Evolutionary conservation across 2,329 filamentous ascomycete genomes (phyloP), one percentile per base, ranked within the genome.

Genomic region (Rhytidhysteron rufulum): DNA sequence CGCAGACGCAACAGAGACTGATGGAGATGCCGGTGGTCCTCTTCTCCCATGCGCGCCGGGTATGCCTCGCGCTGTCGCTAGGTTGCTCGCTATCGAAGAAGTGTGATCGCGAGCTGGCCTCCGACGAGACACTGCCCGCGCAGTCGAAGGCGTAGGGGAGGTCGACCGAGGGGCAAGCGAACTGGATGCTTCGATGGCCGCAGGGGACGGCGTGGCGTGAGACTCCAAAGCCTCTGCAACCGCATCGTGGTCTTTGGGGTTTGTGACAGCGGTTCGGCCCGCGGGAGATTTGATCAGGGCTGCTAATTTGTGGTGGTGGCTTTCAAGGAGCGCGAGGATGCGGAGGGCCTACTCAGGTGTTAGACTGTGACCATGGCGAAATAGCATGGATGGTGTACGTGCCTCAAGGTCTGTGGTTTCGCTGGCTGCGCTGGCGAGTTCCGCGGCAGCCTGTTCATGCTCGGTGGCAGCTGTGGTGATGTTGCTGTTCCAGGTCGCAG

Each of bases 31-130:
- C 2, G 85, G 83, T 45, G 84, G 82, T 18, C 81, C 77, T 45
- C 83, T 75, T 43, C 67, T 68, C 38, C 68, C 67, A 25, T 70
- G 68, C 3, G 71, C 63, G 2, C 58, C 60, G 11, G 75, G 75
- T 31, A 95, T 95, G 15, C 89, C 89, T 48, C 89, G 78, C 22
- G 88, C 88, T 11, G 88, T 88, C 11, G 89, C 89, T 31, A 95
- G 70, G 56, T 94, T 94, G 66, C 81, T 95, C 19, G 88, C 88
- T 45, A 95, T 94, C 1, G 88, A 94, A 1, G 88, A 88, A 3
- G 83, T 80, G 43, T 84, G 71, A 42, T 90, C 85, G 42, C 88
- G 80, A 19, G 79, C 73, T 2, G 62, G 80, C 60, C 70, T 53
- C 41, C 77, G 69, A 48, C 66, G 62, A 7, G 64, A 60, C 2